Conservation (phyloP, 2,329 filamentous ascomycete genomes). For the Aureobasidium sp. region DNA sequence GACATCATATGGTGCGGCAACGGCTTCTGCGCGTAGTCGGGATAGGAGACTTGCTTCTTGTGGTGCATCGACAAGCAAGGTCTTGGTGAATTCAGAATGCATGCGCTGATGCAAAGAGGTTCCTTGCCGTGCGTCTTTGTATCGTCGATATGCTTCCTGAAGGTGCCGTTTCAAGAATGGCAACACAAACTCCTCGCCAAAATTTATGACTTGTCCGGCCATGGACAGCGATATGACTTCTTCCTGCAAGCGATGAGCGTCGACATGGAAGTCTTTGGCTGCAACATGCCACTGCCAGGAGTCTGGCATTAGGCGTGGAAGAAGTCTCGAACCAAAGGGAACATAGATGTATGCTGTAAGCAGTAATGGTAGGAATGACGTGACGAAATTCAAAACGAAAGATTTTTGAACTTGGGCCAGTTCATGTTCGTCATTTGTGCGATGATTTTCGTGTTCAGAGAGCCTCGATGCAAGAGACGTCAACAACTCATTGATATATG, state of each 20-base stretch:
- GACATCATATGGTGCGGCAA: background rate
- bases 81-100: constrained; percentile 1
- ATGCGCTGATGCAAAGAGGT: background rate
- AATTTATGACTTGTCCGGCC: background rate
- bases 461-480: background rate
- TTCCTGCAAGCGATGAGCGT: constrained; percentile 1
- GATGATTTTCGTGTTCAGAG: constrained; percentile 3
- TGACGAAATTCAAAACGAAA: background rate
- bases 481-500: background rate
- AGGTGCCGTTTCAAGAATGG: background rate
- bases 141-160: background rate
- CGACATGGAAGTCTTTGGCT: background rate
- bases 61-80: background rate
- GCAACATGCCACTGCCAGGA: background rate
- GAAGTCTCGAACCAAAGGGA: background rate
- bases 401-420: constrained; percentile 3
- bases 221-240: constrained; percentile 5
- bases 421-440: constrained; percentile 3
- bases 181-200: background rate
- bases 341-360: background rate
- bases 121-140: background rate
- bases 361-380: background rate
- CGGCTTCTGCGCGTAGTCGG: background rate
- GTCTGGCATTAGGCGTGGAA: background rate
- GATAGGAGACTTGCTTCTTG: background rate